A percentile compares a stretch with the other conserved stretches of the same genome.
These are phyloP conservation scores for Ascochyta viciae-villosae DNA, from an alignment of 2,329 filamentous ascomycete species.

Conservation along the genomic window DNA sequence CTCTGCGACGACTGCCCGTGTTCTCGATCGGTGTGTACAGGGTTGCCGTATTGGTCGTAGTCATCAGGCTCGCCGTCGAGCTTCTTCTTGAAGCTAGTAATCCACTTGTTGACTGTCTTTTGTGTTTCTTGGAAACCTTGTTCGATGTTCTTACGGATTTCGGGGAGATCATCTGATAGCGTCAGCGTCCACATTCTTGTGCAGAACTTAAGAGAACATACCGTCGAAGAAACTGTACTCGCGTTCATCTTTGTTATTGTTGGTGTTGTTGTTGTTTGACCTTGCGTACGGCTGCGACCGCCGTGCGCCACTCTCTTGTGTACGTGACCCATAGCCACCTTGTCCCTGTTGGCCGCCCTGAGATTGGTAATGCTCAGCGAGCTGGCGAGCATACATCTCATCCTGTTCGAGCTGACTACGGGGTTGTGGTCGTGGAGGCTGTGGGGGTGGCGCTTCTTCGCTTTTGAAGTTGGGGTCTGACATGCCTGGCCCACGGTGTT, in stretches of 20 bases:
- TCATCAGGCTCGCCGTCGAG: conserved; percentile 84
- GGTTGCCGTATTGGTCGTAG: conserved; percentile 61
- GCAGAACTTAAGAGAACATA: conserved; percentile 43
- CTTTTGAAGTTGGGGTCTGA: conserved; percentile 60
- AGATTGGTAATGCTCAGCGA: conserved; percentile 85
- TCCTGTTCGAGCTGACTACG: conserved; percentile 87
- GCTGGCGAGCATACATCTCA: conserved; percentile 87
- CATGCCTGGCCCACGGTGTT: conserved; percentile 52
- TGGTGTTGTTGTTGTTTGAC: conserved; percentile 13
- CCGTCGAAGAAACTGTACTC: conserved; percentile 90
- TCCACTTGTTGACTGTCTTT: conserved; percentile 90
- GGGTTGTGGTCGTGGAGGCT: conserved; percentile 78
- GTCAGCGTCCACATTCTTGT: conserved; percentile 46
- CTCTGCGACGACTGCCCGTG: conserved; percentile 36
- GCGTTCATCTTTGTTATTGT: conserved; percentile 52
- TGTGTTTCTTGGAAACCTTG: conserved; percentile 97
- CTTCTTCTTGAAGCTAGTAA: conserved; percentile 88
- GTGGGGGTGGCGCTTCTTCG: conserved; percentile 69
- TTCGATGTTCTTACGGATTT: conserved; percentile 89
- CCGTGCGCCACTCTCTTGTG: conserved; percentile 45
- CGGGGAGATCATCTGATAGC: conserved; percentile 74
- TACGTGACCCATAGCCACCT: conserved; percentile 41
- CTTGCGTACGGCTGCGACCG: conserved; percentile 54
- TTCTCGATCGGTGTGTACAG: conserved; percentile 25
- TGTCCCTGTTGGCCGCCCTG: conserved; percentile 32